These are phyloP conservation scores for Paraglomus brasilianum DNA, from an alignment of 192 early-diverging fungal species.

Conservation along the genomic window DNA sequence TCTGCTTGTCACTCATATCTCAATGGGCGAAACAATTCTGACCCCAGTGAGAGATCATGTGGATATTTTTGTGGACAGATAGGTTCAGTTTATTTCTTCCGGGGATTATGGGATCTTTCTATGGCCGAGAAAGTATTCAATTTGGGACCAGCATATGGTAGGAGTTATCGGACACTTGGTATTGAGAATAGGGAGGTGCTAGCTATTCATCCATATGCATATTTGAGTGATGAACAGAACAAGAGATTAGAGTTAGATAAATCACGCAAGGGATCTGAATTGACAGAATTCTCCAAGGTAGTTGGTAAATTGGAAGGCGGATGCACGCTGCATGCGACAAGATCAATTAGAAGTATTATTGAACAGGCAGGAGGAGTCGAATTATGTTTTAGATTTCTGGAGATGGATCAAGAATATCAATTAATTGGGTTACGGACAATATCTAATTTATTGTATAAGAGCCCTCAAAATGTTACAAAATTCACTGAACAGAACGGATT, in stretches of 20 bases:
- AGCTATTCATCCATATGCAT: constrained; percentile 5
- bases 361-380: constrained; percentile 39
- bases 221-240: constrained; percentile 4
- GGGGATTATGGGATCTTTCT: constrained; percentile 43
- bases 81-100: constrained; percentile 39
- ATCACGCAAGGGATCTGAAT: constrained; percentile 9
- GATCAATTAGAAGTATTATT: constrained; percentile 38
- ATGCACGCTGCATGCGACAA: constrained; percentile 38
- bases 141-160: constrained; percentile 38
- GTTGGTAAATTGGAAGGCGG: constrained; percentile 39
- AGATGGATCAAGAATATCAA: constrained; percentile 39
- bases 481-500: constrained; percentile 42
- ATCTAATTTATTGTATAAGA: constrained; percentile 44
- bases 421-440: constrained; percentile 42
- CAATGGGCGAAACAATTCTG: background rate
- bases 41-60: constrained; percentile 24
- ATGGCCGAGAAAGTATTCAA: constrained; percentile 43
- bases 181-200: constrained; percentile 39
- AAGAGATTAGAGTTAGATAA: background rate
- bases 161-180: constrained; percentile 36
- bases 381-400: constrained; percentile 40
- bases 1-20: no score
- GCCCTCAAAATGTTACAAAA: constrained; percentile 39
- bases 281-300: constrained; percentile 2
- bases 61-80: constrained; percentile 43